phyloP scores from a whole-genome alignment of 768 basidiomycete genomes.

The Mycena capillaripes region DNA sequence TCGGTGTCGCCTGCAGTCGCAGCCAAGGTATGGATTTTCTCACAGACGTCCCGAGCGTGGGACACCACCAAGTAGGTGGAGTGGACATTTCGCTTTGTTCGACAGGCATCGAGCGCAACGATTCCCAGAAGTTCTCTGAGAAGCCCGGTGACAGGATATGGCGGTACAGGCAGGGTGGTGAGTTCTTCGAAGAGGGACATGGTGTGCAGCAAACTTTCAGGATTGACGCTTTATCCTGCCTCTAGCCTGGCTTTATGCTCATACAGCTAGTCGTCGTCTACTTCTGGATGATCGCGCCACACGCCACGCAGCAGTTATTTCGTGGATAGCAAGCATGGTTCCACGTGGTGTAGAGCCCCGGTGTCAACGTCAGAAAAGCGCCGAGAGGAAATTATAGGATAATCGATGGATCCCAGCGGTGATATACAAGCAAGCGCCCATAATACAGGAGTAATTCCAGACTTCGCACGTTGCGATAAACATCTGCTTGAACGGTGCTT shows the following conservation, averaged over 20 bases:
- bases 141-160: neutral
- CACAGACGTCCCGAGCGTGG: neutral
- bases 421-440: neutral
- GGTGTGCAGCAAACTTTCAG: too few species aligned
- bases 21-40: neutral
- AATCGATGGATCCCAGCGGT: too few species aligned
- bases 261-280: neutral
- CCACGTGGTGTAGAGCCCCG: too few species aligned
- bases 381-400: neutral
- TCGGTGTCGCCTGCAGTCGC: neutral
- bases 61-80: conserved; percentile 1
- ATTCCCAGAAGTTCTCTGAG: neutral
- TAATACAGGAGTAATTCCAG: neutral
- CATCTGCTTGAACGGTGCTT: neutral
- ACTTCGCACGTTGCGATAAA: neutral
- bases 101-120: neutral
- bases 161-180: neutral
- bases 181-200: neutral
- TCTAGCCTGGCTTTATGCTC: neutral
- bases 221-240: neutral
- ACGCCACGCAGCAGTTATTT: too few species aligned
- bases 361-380: neutral
- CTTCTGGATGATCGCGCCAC: too few species aligned
- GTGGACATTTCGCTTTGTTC: neutral
- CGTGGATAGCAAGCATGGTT: too few species aligned